phyloP scores from a whole-genome alignment of 2,329 filamentous ascomycete genomes.

The Didymella segeticola region DNA sequence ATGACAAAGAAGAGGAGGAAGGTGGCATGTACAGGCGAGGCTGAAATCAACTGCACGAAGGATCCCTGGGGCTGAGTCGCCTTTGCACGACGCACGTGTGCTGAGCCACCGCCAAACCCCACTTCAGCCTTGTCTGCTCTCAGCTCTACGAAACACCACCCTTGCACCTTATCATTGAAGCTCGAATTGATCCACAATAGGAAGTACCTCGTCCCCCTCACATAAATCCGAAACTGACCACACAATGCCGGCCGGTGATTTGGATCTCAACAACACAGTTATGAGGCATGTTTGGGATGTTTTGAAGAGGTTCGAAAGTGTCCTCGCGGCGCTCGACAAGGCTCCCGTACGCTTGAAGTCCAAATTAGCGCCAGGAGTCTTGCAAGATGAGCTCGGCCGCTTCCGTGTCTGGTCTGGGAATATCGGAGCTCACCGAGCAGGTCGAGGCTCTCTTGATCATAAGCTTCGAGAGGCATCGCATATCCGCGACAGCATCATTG shows the following conservation, averaged over 20 bases:
- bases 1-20: no score
- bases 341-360: slow-evolving; percentile 1
- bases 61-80: no score
- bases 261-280: background rate
- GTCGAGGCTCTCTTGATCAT: slow-evolving; percentile 40
- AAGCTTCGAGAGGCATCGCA: slow-evolving; percentile 42
- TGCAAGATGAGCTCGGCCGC: slow-evolving; percentile 31
- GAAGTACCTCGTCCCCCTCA: no score
- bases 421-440: slow-evolving; percentile 39
- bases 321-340: background rate
- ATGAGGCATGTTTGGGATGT: slow-evolving; percentile 19
- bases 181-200: no score
- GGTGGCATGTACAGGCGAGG: background rate
- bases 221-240: no score
- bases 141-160: no score
- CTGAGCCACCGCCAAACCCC: no score
- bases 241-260: no score
- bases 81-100: no score
- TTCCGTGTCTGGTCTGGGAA: slow-evolving; percentile 46
- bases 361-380: slow-evolving; percentile 9
- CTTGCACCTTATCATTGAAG: no score
- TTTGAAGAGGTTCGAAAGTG: slow-evolving; percentile 15
- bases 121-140: no score
- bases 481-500: slow-evolving; percentile 28
- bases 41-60: no score